Evolutionary conservation across 371 early-diverging fungal genomes (phyloP), one percentile per base, ranked within the genome.

Genomic region (Mucor circinelloides): DNA sequence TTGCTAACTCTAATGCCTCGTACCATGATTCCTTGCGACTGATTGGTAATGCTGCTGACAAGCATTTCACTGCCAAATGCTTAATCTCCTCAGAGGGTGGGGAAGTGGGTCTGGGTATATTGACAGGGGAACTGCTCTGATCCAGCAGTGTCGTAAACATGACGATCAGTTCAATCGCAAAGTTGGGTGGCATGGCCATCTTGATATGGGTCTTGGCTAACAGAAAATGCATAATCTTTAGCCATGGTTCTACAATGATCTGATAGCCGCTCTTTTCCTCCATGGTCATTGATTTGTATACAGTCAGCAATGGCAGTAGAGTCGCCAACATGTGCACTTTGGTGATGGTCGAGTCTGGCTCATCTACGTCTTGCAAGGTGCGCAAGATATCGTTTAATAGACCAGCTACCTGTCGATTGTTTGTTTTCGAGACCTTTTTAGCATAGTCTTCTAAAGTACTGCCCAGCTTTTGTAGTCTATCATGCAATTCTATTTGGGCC

Each of bases 1-100:
- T 62, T 15, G 57, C 31, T 13, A 83, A 60, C 15, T 25, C 52
- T n/a, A n/a, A 6, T 6, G 36, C 6, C 1, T 12, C 62, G 46
- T 62, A 40, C 50, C 64, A 38, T 15, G 63, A 63, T 27, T 73
- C 66, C 44, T 54, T 60, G n/a, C 71, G 67, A 0, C 50, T 42
- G 3, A 42, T 54, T 10, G 82, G 82, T 42, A 81, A 57, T 17
- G 70, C 59, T 9, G 74, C 63, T 13, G 74, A 57, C 28, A 86
- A 60, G 58, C 84, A 86, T 28, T 60, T 40, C 3, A 86, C 60
- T 5, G 77, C 66, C 1, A 76, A 48, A 12, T 73, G 72, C 30
- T 75, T 77, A 6, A 77, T 70, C 60, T 84, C 84, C 61, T 85
- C 85, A 8, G 55, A 27, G 23, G 31, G 8, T n/a, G 55, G 12